Evolutionary conservation across 1,139 yeast species (phyloP), one percentile per base, ranked within the genome.

Genomic region (Saccharomyces hybrid): DNA sequence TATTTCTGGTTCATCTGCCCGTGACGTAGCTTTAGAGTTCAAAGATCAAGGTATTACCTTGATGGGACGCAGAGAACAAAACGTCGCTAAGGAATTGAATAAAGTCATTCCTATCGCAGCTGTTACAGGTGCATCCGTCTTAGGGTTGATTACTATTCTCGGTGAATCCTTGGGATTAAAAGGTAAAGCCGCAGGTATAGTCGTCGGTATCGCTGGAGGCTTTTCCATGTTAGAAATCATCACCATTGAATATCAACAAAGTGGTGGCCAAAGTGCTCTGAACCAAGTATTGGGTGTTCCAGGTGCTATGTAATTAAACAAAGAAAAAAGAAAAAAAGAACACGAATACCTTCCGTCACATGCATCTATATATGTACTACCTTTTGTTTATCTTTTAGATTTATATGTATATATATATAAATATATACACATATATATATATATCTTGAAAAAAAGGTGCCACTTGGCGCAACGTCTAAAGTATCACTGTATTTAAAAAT

Each of bases 21-120:
- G 78, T 66, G 97, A 89, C 67, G 73, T 89, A 57, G 87, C 97
- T 53, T 79, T 78, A 65, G 86, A 82, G 72, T 89, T 90, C 79
- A 89, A 88, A 74, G 93, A 86, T 46, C 96, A 89, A 76, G 91
- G 90, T 60, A 82, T 90, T 65, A 82, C 91, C 27, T 80, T 90
- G 63, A 79, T 88, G 53, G 96, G 97, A 60, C 90, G 86, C 75
- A 86, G 97, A 77, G 97, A 91, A 66, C 83, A 80, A 56, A 83
- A 90, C 31, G 77, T 84, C 51, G 78, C 86, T 56, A 84, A 81
- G 71, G 97, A 89, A 74, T 80, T 91, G 58, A 77, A 82, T 60
- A 82, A 87, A 70, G 77, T 88, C 60, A 83, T 90, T 60, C 91
- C 95, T 54, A 82, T 82, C 50, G 96, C 97, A 55, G 82, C 97